phyloP scores from a whole-genome alignment of 768 basidiomycete genomes.

The Clitopilus hobsonii region DNA sequence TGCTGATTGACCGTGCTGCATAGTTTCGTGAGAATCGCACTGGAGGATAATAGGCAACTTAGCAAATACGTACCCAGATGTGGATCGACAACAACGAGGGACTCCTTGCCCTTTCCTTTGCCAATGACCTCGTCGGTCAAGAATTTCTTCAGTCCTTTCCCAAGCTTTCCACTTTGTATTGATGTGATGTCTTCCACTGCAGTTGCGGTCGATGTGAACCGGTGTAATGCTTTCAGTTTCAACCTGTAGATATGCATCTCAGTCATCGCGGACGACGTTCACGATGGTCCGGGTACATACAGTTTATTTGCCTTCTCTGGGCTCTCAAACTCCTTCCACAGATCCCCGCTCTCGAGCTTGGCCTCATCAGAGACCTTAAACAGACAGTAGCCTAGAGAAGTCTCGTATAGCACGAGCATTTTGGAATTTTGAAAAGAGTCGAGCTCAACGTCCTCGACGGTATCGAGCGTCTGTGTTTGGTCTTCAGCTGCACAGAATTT shows the following conservation, averaged over 20 bases:
- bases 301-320: slow-evolving; percentile 90
- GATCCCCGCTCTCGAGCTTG: slow-evolving; percentile 79
- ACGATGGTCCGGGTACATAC: slow-evolving; percentile 43
- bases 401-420: slow-evolving; percentile 98
- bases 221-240: slow-evolving; percentile 92
- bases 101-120: slow-evolving; percentile 89
- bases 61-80: slow-evolving; percentile 66
- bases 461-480: slow-evolving; percentile 10
- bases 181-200: slow-evolving; percentile 97
- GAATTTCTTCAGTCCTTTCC: slow-evolving; percentile 92
- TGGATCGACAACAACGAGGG: slow-evolving; percentile 80
- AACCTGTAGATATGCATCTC: slow-evolving; percentile 44
- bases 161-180: slow-evolving; percentile 87
- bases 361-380: slow-evolving; percentile 92
- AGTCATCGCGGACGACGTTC: slow-evolving; percentile 7
- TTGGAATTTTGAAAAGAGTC: slow-evolving; percentile 12
- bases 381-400: slow-evolving; percentile 93
- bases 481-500: slow-evolving; percentile 2
- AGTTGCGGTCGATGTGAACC: slow-evolving; percentile 92
- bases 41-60: background rate
- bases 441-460: slow-evolving; percentile 7
- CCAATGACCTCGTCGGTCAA: slow-evolving; percentile 79
- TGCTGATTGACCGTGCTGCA: slow-evolving; percentile 79
- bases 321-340: slow-evolving; percentile 90
- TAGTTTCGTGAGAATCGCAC: slow-evolving; percentile 3